Base-by-base conservation (phyloP, 257 asterid species). In the Nicotiana paniculata region DNA sequence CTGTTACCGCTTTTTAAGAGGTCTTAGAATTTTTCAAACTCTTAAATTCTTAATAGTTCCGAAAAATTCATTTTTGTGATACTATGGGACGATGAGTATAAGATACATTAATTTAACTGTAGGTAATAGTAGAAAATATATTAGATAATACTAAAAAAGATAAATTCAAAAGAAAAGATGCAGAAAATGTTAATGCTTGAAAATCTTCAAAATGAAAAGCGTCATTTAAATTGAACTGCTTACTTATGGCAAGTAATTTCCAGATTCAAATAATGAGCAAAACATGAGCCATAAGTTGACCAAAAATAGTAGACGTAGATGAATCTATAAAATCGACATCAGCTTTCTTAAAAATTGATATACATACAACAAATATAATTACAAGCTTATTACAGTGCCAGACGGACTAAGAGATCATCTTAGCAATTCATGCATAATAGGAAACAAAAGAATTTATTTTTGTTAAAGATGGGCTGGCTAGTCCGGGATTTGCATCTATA, bases 1-100 rank as follows among this genome's bases (percentile, higher is more conserved):
- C 37, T 75, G 80, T 75, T 75, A 32, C 26, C 80, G 63, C 26
- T 75, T 75, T 75, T 51, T 51, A 75, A 75, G 80, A 61, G 46
- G 16, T 7, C 26, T 8, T 21, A 68, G 80, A 75, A 51, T n/a
- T 75, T 1, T 51, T 74, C 79, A 74, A 74, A 74, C 43, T 74
- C 16, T 18, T 18, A 2, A 43, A 43, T 43, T 2, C 51, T 39
- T 46, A 0, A 46, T 51, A 51, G 33, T 0, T 75, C 59, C 79
- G 57, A 72, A 72, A 39, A 72, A 9, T 72, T 43, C 1, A 43
- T 57, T 57, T 57, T 8, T 5, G 63, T 18, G 26, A 57, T 17
- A 57, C 3, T 57, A 57, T 57, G 17, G 63, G 26, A 57, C 24
- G 5, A 6, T 17, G 26, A 57, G 63, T 55, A 16, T 55, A 55